Conservation (phyloP, 306 rosid species). For the Echinosophora koreensis region DNA sequence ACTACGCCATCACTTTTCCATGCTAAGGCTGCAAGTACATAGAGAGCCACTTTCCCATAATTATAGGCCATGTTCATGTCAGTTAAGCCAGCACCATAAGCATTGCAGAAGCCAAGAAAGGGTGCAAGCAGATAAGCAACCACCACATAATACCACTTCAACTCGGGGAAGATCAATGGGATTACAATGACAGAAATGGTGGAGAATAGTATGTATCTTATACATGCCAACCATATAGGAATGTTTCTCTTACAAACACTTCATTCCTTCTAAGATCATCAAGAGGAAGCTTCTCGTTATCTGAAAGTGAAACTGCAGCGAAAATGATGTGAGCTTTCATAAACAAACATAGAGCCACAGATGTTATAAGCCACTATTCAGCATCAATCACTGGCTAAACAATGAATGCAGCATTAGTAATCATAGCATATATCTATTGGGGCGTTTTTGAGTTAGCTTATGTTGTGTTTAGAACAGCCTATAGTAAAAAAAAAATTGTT, state of each 20-base stretch:
- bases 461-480: no score
- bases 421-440: no score
- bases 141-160: conserved; percentile 90
- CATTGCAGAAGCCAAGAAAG: conserved; percentile 96
- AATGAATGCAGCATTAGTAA: no score
- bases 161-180: conserved; percentile 86
- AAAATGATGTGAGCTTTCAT: conserved; percentile 38
- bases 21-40: conserved; percentile 79
- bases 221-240: conserved; percentile 81
- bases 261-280: conserved; percentile 84
- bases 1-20: conserved; percentile 80
- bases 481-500: no score
- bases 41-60: conserved; percentile 97
- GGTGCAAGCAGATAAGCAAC: conserved; percentile 87
- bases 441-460: no score
- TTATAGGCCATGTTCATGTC: conserved; percentile 99
- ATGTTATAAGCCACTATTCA: background rate
- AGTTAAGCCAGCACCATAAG: conserved; percentile 95
- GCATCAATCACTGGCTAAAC: no score
- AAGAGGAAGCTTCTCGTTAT: conserved; percentile 52
- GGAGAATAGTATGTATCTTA: conserved; percentile 75
- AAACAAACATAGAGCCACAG: conserved; percentile 18
- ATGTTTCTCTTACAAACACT: conserved; percentile 81
- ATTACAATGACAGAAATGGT: conserved; percentile 74
- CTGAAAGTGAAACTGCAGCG: conserved; percentile 61